Evolutionary conservation across 495 filamentous ascomycete species (phyloP).

Genomic region (Penicillium ochrochloron): DNA sequence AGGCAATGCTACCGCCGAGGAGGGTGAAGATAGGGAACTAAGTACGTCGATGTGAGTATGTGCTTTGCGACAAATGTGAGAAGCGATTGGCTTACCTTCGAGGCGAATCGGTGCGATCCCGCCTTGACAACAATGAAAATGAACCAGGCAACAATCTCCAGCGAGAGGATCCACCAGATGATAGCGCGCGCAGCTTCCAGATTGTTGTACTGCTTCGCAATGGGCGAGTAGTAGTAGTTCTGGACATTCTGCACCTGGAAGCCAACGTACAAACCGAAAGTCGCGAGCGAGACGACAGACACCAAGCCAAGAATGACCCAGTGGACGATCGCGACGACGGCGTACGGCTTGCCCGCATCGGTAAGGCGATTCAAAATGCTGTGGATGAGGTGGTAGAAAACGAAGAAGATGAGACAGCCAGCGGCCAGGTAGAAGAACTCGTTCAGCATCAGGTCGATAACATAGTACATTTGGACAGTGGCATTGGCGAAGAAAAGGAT

Average conservation of each 20-base stretch:
- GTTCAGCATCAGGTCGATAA: conserved; percentile 28
- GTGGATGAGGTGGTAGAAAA: conserved; percentile 33
- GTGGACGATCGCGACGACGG: conserved; percentile 21
- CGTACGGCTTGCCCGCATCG: conserved; percentile 25
- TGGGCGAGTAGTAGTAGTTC: too few relatives aligned
- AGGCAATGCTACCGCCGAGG: conserved; percentile 24
- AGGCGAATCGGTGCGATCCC: conserved; percentile 25
- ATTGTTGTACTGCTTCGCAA: conserved; percentile 7
- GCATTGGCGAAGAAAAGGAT: conserved; percentile 24
- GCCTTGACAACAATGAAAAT: conserved; percentile 30
- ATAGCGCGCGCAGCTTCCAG: conserved; percentile 18
- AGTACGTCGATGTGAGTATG: background rate
- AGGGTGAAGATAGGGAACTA: conserved; percentile 24
- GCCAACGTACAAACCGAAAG: conserved; percentile 25
- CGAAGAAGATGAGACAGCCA: conserved; percentile 22
- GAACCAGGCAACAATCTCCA: conserved; percentile 30
- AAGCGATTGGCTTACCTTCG: conserved; percentile 22
- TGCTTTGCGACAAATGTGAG: background rate
- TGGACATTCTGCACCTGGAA: conserved; percentile 18
- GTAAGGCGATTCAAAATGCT: conserved; percentile 24
- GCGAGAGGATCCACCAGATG: conserved; percentile 25
- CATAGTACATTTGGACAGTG: conserved; percentile 28
- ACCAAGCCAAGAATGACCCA: conserved; percentile 28
- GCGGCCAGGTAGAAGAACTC: conserved; percentile 25
- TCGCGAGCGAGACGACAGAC: conserved; percentile 19